These are phyloP conservation scores for Apiospora saccharicola DNA, from an alignment of 2,329 filamentous ascomycete genomes.

Conservation along the genomic window DNA sequence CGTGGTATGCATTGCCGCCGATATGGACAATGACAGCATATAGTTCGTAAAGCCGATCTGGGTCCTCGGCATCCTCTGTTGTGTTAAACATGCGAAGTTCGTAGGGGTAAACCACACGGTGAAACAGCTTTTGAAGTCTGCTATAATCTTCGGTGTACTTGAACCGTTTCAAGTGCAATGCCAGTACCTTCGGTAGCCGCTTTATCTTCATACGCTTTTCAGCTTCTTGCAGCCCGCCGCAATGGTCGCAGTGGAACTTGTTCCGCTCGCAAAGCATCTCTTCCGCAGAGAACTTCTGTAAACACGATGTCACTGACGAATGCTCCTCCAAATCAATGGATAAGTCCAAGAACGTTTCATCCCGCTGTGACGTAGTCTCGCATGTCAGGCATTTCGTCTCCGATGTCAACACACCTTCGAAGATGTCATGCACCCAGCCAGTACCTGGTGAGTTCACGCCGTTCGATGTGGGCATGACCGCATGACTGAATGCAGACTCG, in stretches of 20 bases:
- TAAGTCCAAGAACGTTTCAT: slow-evolving; percentile 94
- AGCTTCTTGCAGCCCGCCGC: slow-evolving; percentile 93
- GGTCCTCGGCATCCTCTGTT: slow-evolving; percentile 92
- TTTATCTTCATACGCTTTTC: slow-evolving; percentile 99
- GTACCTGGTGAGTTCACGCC: slow-evolving; percentile 68
- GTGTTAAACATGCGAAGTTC: slow-evolving; percentile 97
- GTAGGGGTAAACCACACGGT: slow-evolving; percentile 96
- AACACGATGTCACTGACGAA: slow-evolving; percentile 92
- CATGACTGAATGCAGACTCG: slow-evolving; percentile 51
- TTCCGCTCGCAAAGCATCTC: slow-evolving; percentile 99
- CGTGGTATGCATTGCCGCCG: slow-evolving; percentile 94
- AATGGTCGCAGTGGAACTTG: slow-evolving; percentile 98
- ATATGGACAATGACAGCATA: slow-evolving; percentile 98
- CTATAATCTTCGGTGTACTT: slow-evolving; percentile 98
- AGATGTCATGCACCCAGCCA: slow-evolving; percentile 96
- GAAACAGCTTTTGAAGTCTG: slow-evolving; percentile 93
- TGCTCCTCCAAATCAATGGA: slow-evolving; percentile 96
- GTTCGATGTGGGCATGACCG: slow-evolving; percentile 37
- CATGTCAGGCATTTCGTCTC: slow-evolving; percentile 97
- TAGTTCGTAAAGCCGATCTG: slow-evolving; percentile 92
- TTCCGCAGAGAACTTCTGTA: slow-evolving; percentile 95
- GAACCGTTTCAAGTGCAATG: slow-evolving; percentile 94
- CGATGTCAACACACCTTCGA: slow-evolving; percentile 92
- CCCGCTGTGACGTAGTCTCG: slow-evolving; percentile 92
- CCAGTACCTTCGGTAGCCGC: slow-evolving; percentile 86